Base-by-base conservation (phyloP, 257 asterid genomes). In the Petunia axillaris region DNA sequence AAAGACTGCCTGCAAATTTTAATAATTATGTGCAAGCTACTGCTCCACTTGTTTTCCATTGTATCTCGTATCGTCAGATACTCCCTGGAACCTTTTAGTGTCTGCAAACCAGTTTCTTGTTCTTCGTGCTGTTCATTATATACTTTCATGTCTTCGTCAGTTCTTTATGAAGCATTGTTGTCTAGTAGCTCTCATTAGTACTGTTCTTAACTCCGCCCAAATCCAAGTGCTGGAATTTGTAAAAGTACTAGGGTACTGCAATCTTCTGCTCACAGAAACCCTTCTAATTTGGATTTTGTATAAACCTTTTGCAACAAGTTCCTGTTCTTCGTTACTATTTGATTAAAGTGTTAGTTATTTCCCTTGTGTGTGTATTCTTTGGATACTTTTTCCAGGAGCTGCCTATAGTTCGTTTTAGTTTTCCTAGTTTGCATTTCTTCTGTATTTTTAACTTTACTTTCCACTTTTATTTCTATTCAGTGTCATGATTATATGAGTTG, bases 41-140 rank as follows among this genome's bases (percentile, higher is more conserved):
- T 64, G 48, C 71, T 64, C 71, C 71, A 64, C 46, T 64, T 38
- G 46, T 16, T 64, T 64, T 38, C 39, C 71, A 64, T 37, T 38
- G 25, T 11, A 64, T 64, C 48, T 64, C 48, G 25, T 25, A 25
- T 36, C 36, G 48, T 38, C 71, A 38, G 25, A 64, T 64, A 11
- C 46, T 64, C 71, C 9, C 1, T 64, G 48, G 70, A 38, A 38
- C 71, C 11, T 38, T 5, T 38, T 37, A 64, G 38, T 11, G 44
- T 64, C 71, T 64, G 13, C 3, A 64, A 64, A 38, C 48, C 10
- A 64, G 10, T 64, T 38, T 64, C 71, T 38, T 64, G 48, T 64
- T 64, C 46, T 11, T 10, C 6, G 6, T 15, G 64, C 13, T 55
- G 60, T 55, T 55, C 60, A 55, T 55, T 55, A 55, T 14, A 55